Base-by-base conservation (phyloP, 2,329 filamentous ascomycete species). In the Lasiodiplodia gonubiensis region DNA sequence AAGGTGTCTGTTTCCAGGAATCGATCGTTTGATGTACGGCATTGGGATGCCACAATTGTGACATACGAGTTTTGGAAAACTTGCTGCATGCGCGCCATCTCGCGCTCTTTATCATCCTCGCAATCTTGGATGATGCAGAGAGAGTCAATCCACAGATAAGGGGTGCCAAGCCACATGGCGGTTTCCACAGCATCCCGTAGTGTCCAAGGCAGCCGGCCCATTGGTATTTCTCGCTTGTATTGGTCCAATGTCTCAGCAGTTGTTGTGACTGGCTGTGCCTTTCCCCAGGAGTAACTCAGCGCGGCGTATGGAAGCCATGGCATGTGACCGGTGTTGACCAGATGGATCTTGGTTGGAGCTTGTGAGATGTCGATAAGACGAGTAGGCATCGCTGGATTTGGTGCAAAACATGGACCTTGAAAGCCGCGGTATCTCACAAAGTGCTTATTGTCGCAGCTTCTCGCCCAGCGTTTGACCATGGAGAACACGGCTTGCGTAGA, bases 101-200 rank as follows among this genome's bases (percentile, higher is more conserved):
- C 63, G 16, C 25, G 48, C 53, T 66, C 53, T 52, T 39, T 59
- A 52, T 68, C 67, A 6, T 30, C 61, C 1, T 18, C 16, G 21
- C n/a, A 27, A 21, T 66, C 67, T 25, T 68, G 67, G 12, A 68
- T 46, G 21, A 68, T 66, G 63, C 67, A 68, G 3, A 68, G 60
- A 3, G 67, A 35, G 49, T 68, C 67, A 21, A 68, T 51, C 67
- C 67, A 67, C 21, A 68, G 57, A 51, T 68, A 68, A 42, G 35
- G 23, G 10, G 61, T 14, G 14, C 67, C 55, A 21, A 67, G 37
- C 8, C 23, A 46, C 21, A 51, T 30, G 11, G 67, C 63, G 2
- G 67, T 51, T n/a, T 54, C 42, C n/a, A 67, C n/a, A 16, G 53
- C 64, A 37, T 68, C 67, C 21, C 55, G 52, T 11, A 67, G 35